Conservation (phyloP, 108 stramenopile species). For the Craspedostauros australis region DNA sequence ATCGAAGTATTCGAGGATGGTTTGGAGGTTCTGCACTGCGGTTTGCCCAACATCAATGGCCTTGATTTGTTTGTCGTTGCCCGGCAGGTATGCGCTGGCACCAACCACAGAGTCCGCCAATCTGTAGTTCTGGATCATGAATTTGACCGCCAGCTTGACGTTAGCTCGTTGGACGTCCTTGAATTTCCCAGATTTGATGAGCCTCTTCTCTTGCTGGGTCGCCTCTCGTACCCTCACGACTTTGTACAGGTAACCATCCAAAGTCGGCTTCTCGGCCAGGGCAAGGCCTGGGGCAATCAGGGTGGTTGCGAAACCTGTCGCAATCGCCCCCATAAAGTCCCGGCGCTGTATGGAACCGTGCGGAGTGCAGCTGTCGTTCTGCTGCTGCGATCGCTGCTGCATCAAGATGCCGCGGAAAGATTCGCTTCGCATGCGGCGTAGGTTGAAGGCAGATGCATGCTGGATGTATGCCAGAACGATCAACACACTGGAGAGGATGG, state of each 20-base stretch:
- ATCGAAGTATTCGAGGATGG: constrained; percentile 88
- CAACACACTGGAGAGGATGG: too few species aligned
- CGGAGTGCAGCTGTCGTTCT: too few species aligned
- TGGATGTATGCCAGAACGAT: too few species aligned
- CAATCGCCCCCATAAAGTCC: too few species aligned
- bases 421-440: too few species aligned
- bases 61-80: constrained; percentile 28
- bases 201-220: constrained; percentile 73
- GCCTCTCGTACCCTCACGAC: constrained; percentile 79
- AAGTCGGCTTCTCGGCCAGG: neutral
- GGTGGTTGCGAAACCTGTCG: too few species aligned
- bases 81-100: constrained; percentile 50
- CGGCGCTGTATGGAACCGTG: too few species aligned
- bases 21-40: constrained; percentile 71
- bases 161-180: constrained; percentile 86
- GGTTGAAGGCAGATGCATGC: too few species aligned
- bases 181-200: constrained; percentile 80
- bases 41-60: constrained; percentile 55
- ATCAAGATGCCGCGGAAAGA: too few species aligned
- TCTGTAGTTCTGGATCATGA: constrained; percentile 81
- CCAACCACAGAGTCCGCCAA: constrained; percentile 64
- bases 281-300: constrained; percentile 1
- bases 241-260: constrained; percentile 35
- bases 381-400: too few species aligned
- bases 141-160: constrained; percentile 83